Evolutionary conservation across 352 stramenopile species (phyloP).

Genomic region (Phytopythium ostracodes): DNA sequence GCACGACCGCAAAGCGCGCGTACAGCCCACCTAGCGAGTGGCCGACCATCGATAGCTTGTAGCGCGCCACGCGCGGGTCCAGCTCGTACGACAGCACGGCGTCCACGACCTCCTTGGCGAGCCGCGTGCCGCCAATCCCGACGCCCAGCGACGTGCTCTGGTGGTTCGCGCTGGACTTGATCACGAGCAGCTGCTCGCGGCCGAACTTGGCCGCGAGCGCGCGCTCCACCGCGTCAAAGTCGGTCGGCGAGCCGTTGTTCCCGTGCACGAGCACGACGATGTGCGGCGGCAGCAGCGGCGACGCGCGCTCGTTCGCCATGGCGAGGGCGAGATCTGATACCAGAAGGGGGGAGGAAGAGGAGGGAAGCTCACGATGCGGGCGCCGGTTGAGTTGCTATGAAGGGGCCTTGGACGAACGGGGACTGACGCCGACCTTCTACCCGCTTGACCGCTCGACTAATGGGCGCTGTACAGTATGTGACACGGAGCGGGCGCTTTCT

Average conservation of each 20-base stretch:
- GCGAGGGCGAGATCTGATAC: background rate
- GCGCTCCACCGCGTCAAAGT: constrained; percentile 61
- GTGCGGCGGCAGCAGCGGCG: constrained; percentile 42
- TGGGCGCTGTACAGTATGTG: no score
- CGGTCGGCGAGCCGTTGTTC: constrained; percentile 70
- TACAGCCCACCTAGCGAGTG: constrained; percentile 81
- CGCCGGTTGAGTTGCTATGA: background rate
- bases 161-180: constrained; percentile 65
- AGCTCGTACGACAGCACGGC: constrained; percentile 59
- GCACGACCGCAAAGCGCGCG: constrained; percentile 57
- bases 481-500: no score
- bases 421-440: no score
- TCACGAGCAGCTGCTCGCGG: constrained; percentile 45
- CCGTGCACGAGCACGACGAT: constrained; percentile 82
- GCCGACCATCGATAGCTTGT: constrained; percentile 67
- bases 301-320: background rate
- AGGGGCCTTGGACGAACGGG: no score
- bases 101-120: constrained; percentile 63
- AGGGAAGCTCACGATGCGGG: background rate
- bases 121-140: constrained; percentile 51
- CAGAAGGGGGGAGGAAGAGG: background rate
- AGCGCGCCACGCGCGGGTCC: constrained; percentile 32
- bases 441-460: no score
- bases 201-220: constrained; percentile 43
- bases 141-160: constrained; percentile 62